Evolutionary conservation across 78 protist species (phyloP).

Genomic region (Trichosphaerium sp.): DNA sequence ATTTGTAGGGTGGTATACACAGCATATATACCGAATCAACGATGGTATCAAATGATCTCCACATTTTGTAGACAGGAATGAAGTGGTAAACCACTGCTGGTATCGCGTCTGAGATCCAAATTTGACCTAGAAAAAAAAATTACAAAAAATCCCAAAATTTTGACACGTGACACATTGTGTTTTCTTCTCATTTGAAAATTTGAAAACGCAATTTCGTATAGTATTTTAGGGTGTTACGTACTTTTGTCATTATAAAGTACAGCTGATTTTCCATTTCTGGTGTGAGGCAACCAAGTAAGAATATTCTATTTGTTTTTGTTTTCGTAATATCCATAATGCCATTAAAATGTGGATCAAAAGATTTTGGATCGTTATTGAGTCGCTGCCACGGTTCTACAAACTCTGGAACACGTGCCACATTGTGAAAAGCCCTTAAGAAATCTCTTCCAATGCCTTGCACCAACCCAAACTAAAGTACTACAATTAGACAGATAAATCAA

Average conservation of each 20-base stretch:
- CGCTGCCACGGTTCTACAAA: slow-evolving; percentile 41
- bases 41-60: slow-evolving; percentile 50
- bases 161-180: no score
- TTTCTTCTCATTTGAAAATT: no score
- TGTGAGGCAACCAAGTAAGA: slow-evolving; percentile 25
- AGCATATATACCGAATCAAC: slow-evolving; percentile 50
- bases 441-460: slow-evolving; percentile 55
- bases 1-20: slow-evolving; percentile 49
- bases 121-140: slow-evolving; percentile 16
- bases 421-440: slow-evolving; percentile 36
- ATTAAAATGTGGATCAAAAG: background rate
- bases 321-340: slow-evolving; percentile 12
- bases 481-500: background rate
- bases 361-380: slow-evolving; percentile 8
- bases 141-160: no score
- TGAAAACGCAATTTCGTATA: no score
- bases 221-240: background rate
- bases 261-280: slow-evolving; percentile 60
- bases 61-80: slow-evolving; percentile 2
- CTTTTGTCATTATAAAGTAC: slow-evolving; percentile 28
- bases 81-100: slow-evolving; percentile 53
- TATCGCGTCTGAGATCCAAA: slow-evolving; percentile 63
- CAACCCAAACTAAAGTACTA: slow-evolving; percentile 27
- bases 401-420: slow-evolving; percentile 11
- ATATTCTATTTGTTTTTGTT: slow-evolving; percentile 39